Evolutionary conservation across 2,329 filamentous ascomycete species (phyloP).

Genomic region (Seiridium unicorne): DNA sequence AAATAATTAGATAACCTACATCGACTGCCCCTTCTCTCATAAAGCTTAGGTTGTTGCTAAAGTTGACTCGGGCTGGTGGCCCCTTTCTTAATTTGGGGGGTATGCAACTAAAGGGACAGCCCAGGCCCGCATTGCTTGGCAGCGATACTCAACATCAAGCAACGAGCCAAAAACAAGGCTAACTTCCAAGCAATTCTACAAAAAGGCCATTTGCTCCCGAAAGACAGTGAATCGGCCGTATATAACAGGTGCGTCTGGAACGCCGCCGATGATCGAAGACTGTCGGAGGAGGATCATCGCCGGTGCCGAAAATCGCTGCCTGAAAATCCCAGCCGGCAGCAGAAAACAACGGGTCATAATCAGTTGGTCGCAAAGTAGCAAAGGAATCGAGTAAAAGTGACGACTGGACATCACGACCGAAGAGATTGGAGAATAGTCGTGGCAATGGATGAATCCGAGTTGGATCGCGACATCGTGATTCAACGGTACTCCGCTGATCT

Average conservation of each 20-base stretch:
- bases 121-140: not conserved
- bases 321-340: not conserved
- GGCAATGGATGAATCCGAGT: constrained; percentile 58
- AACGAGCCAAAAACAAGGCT: not conserved
- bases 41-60: no score
- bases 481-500: constrained; percentile 60
- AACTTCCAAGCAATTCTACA: no score
- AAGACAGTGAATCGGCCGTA: no score
- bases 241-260: no score
- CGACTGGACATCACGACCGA: not conserved
- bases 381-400: no score
- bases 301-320: not conserved
- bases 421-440: not conserved
- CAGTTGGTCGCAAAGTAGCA: not conserved
- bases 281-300: not conserved
- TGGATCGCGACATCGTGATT: constrained; percentile 61
- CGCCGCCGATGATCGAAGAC: not conserved
- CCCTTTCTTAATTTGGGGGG: not conserved
- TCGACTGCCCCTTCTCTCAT: no score
- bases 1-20: no score
- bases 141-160: not conserved
- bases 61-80: no score
- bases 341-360: not conserved
- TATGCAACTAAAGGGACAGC: not conserved
- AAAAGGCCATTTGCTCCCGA: no score